Percentiles rank a stretch among this genome's conserved stretches.
phyloP scores from a whole-genome alignment of 352 stramenopile species.

The Phytophthora quininea region DNA sequence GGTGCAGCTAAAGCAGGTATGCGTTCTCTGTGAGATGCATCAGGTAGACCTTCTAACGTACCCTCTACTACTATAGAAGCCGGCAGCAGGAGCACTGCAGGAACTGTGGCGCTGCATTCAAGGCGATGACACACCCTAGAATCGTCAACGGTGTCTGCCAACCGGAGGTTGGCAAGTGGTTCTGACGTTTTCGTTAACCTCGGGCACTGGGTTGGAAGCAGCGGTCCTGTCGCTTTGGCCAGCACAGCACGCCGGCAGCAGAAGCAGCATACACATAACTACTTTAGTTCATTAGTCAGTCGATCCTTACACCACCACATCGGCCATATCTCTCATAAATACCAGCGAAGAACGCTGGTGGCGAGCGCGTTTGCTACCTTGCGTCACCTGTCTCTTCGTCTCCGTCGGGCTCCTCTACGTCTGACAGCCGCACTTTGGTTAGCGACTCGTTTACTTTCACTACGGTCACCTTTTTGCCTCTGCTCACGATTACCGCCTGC shows the following conservation, averaged over 20 bases:
- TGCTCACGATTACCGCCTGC: constrained; percentile 37
- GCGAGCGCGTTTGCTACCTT: constrained; percentile 20
- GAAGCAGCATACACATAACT: constrained; percentile 10
- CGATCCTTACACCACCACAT: constrained; percentile 14
- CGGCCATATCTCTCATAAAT: constrained; percentile 25
- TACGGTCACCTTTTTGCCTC: constrained; percentile 52
- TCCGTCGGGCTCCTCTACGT: constrained; percentile 25
- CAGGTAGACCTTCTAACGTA: background rate
- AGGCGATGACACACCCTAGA: background rate
- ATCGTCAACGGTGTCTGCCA: too few relatives aligned
- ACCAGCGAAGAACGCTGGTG: constrained; percentile 14
- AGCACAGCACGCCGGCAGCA: too few relatives aligned
- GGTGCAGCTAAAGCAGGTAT: constrained; percentile 58
- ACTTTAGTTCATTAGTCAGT: constrained; percentile 23
- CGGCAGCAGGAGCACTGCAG: constrained; percentile 5
- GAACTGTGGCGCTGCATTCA: constrained; percentile 36
- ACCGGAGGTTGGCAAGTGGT: too few relatives aligned
- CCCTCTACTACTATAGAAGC: background rate
- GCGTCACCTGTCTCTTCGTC: constrained; percentile 5
- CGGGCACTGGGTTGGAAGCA: background rate
- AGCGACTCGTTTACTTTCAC: constrained; percentile 45
- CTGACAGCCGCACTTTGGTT: constrained; percentile 46
- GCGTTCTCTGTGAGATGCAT: background rate
- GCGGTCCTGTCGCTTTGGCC: background rate
- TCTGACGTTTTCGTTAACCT: background rate